Evolutionary conservation across 2,329 filamentous ascomycete species (phyloP), one percentile per base, ranked within the genome.

Genomic region (Pyrenophora tritici-repentis): DNA sequence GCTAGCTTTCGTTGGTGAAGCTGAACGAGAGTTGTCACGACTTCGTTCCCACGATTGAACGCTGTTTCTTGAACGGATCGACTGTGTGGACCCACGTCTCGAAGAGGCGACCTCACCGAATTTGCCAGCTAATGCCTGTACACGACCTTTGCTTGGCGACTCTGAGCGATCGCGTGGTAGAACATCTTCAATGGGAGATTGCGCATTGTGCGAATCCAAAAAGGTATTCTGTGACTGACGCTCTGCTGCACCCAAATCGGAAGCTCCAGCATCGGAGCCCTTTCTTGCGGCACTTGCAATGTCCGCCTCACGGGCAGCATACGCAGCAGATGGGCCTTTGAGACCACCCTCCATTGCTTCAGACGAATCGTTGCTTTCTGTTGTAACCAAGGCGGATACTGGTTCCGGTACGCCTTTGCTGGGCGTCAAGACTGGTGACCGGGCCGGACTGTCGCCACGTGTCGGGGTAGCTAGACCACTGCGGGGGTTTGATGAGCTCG

Each of bases 391-490:
- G 79, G 75, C 82, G 36, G 76, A 67, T 46, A 79, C 76, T 29
- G 77, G 77, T 36, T 74, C 75, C n/a, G 76, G 76, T 7, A 76
- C 55, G 14, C 75, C 69, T 43, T 71, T 74, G 16, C 72, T 74
- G 7, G 78, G 73, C 37, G 78, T 78, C 29, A 87, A 63, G 17
- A 77, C 75, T 3, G 84, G 83, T 26, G 78, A 81, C 40, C 81
- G 80, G n/a, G 83, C 84, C 26, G 85, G 84, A 50, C 83, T 86
- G 50, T 84, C 84, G 36, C 78, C 79, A 14, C 79, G 77, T 53
- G 78, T 83, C 3, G 85, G 84, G 31, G 83, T 79, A 49, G 81
- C 82, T 44, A 86, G 66, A 61, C 83, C 81, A 38, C 82, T 79
- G 44, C 82, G 78, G 18, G 58, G 63, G 57, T 71, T 68, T 31